Conservation (phyloP, 768 basidiomycete species). For the Mycena maculata region DNA sequence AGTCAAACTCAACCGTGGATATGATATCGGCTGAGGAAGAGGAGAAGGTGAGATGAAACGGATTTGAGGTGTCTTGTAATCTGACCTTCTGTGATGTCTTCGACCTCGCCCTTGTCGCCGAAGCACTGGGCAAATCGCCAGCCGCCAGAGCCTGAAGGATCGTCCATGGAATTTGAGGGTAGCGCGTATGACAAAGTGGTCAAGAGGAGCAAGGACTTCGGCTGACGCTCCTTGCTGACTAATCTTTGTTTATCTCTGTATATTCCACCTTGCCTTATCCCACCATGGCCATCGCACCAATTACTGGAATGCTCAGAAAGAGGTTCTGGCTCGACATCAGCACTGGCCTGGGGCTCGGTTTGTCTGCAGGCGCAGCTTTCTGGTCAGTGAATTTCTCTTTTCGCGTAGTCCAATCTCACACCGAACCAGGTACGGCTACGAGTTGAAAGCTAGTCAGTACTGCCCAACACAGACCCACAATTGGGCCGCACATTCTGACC, state of each 20-base stretch:
- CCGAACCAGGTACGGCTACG: constrained; percentile 78
- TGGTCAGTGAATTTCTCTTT: constrained; percentile 69
- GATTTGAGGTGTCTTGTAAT: too few relatives aligned
- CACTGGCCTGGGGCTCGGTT: constrained; percentile 79
- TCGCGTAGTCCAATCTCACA: constrained; percentile 41
- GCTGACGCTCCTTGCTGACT: too few relatives aligned
- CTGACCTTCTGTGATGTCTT: constrained; percentile 99
- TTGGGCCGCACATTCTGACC: constrained; percentile 3
- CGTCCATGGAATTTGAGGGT: constrained; percentile 71
- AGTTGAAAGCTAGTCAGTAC: constrained; percentile 79
- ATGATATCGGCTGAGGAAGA: constrained; percentile 93
- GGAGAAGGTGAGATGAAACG: constrained; percentile 20
- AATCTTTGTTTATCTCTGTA: constrained; percentile 37
- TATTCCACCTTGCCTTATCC: constrained; percentile 28
- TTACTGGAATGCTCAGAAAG: constrained; percentile 95
- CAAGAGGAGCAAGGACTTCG: constrained; percentile 40
- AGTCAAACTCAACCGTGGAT: constrained; percentile 99
- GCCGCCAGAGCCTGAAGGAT: constrained; percentile 87
- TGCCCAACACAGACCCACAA: background rate
- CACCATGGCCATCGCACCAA: constrained; percentile 87
- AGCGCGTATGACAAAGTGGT: constrained; percentile 34
- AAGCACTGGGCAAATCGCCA: constrained; percentile 99
- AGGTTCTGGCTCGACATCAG: constrained; percentile 88
- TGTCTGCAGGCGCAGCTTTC: constrained; percentile 79
- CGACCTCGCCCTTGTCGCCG: constrained; percentile 99